A percentile compares a stretch with the other conserved stretches of the same genome.
phyloP scores from a whole-genome alignment of 140 eudicot species.

The Erigeron philadelphicus region DNA sequence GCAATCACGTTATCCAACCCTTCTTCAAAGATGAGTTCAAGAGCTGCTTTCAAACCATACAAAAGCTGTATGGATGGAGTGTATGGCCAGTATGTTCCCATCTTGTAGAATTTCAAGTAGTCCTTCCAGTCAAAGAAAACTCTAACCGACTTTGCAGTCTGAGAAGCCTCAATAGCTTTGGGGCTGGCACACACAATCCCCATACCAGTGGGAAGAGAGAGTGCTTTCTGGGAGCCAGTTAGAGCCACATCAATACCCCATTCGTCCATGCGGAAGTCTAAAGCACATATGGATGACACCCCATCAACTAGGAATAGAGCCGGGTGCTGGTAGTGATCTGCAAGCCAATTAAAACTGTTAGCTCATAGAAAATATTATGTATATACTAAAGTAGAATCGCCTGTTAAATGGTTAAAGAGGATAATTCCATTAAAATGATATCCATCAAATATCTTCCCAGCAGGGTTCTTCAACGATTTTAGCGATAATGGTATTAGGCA shows the following conservation, averaged over 20 bases:
- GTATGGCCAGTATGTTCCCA: slow-evolving; percentile 98
- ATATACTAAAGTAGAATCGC: neutral
- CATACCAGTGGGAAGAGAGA: slow-evolving; percentile 92
- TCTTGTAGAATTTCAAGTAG: slow-evolving; percentile 86
- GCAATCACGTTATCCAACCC: slow-evolving; percentile 96
- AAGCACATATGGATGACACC: slow-evolving; percentile 92
- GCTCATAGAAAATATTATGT: neutral
- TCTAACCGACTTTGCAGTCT: slow-evolving; percentile 77
- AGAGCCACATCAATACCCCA: slow-evolving; percentile 98
- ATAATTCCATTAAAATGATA: neutral
- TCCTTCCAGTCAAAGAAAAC: slow-evolving; percentile 98
- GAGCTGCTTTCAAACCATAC: slow-evolving; percentile 88
- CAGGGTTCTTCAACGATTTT: neutral
- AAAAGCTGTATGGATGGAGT: slow-evolving; percentile 94
- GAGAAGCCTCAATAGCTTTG: slow-evolving; percentile 81
- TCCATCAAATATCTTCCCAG: neutral
- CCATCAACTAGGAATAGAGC: slow-evolving; percentile 91
- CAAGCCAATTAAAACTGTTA: slow-evolving; percentile 2
- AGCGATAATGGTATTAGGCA: too few relatives aligned
- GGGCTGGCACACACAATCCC: slow-evolving; percentile 98
- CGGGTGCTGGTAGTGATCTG: slow-evolving; percentile 95
- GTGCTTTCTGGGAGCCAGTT: slow-evolving; percentile 96
- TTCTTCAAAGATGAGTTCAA: slow-evolving; percentile 95
- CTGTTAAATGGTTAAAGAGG: neutral
- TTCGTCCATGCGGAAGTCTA: slow-evolving; percentile 99